Base-by-base conservation (phyloP, 2,329 filamentous ascomycete genomes). In the Colletotrichum sp. region DNA sequence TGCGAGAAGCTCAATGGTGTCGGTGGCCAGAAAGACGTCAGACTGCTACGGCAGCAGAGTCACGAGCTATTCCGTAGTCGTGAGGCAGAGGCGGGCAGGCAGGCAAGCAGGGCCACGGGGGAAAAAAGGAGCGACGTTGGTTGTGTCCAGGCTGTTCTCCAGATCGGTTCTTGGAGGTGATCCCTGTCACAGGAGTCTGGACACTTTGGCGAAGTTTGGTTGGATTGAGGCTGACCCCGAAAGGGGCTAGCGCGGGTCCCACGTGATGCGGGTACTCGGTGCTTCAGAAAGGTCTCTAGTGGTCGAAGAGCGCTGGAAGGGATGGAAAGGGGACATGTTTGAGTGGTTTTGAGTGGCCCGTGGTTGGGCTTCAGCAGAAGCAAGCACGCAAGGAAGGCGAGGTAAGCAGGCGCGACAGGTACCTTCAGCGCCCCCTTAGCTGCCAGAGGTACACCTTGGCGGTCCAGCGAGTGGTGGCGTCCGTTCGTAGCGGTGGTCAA, bases 131-230 rank as follows among this genome's bases (percentile, higher is more conserved):
- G 72, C 75, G 72, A 71, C 72, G 72, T 76, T 74, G 49, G 25
- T 73, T 77, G 36, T 76, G 71, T 77, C 75, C 72, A 75, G 75
- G 72, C 75, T 77, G 74, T 73, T 76, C 74, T 77, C 72, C 72
- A 77, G 67, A 76, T 74, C 64, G 65, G 52, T 75, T 71, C 57
- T 62, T 61, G 62, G 62, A 71, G 52, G 63, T 68, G 49, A 77
- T 66, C 77, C 77, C 77, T 78, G 77, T 76, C 63, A 66, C 75
- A 71, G 62, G 49, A 75, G 72, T 77, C 67, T 77, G 76, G 77
- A 78, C 77, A 78, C 77, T 72, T 75, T 78, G 73, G 69, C 76
- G 69, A 77, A 66, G 65, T 76, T 65, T 77, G 73, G 73, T 73
- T 73, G 69, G 71, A 69, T 76, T 69, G 70, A 73, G 76, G 76